Evolutionary conservation across 345 rosid genomes (phyloP), one percentile per base, ranked within the genome.

Genomic region (Noccaea caerulescens): DNA sequence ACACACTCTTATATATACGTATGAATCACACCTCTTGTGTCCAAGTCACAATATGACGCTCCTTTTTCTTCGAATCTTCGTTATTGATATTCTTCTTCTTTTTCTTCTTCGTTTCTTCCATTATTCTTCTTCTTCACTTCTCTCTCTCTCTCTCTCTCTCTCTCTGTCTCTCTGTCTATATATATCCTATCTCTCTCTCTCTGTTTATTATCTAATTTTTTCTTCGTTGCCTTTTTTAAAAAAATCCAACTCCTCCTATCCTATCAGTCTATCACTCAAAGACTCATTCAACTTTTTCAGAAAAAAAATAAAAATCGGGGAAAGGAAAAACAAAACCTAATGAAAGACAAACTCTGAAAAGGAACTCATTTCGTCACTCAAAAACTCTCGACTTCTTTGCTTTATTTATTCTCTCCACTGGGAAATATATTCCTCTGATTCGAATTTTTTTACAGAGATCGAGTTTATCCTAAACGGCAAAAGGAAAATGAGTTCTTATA

Each of bases 1-100:
- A 16, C 6, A 39, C 8, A 58, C 14, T 1, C 2, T 14, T 42
- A 50, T 51, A 10, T 10, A 66, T 34, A 20, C 13, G 36, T 34
- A 64, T 14, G 11, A 5, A 42, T 47, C 20, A 62, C 9, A 80
- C 99, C 99, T 91, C 85, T 78, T 73, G 89, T 63, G 84, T 59
- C 95, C 95, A 88, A 3, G 88, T 80, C 58, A 88, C 95, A 50
- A 88, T 85, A 75, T 88, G 97, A 41, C 98, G 83, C 62, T 92
- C 95, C 80, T 93, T 93, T 88, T 87, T 92, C 84, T 85, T 87
- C 25, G 84, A 79, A 76, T 85, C 92, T 74, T 88, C 83, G 64
- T 73, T 79, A 41, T 55, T 65, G 51, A 38, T 72, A 27, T 46
- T 79, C 82, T 78, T 79, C 75, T 79, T 87, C 84, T 82, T 87